phyloP scores from a whole-genome alignment of 2,329 filamentous ascomycete genomes.

The Aureobasidium sp. region DNA sequence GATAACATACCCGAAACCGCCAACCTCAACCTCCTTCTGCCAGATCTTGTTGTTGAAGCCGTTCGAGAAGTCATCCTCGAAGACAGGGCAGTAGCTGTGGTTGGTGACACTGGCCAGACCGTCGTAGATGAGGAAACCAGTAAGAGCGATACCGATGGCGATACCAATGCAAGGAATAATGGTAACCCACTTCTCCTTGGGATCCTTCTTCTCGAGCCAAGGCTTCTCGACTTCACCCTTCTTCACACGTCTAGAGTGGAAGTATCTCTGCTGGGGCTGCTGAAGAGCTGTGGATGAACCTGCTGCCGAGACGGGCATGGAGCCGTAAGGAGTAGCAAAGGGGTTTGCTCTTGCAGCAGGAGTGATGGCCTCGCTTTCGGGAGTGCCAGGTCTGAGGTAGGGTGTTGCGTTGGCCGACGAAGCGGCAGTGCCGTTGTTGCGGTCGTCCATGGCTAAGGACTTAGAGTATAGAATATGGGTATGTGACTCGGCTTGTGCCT shows the following conservation, averaged over 20 bases:
- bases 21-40: slow-evolving; percentile 66
- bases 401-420: slow-evolving; percentile 28
- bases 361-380: slow-evolving; percentile 28
- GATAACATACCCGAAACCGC: slow-evolving; percentile 61
- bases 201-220: slow-evolving; percentile 65
- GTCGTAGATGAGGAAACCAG: slow-evolving; percentile 67
- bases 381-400: slow-evolving; percentile 28
- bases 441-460: slow-evolving; percentile 19
- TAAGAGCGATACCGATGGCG: slow-evolving; percentile 56
- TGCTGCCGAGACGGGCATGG: slow-evolving; percentile 34
- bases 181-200: slow-evolving; percentile 78
- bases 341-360: slow-evolving; percentile 20
- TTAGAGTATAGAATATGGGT: neutral
- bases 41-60: slow-evolving; percentile 55
- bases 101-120: slow-evolving; percentile 63
- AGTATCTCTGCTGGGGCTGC: slow-evolving; percentile 42
- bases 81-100: slow-evolving; percentile 63
- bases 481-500: neutral
- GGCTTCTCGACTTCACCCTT: slow-evolving; percentile 69
- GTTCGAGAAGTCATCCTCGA: slow-evolving; percentile 57
- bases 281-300: slow-evolving; percentile 34
- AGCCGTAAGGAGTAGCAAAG: slow-evolving; percentile 34
- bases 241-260: slow-evolving; percentile 63
- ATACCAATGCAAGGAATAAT: slow-evolving; percentile 70
- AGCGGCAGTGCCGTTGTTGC: slow-evolving; percentile 20